These are phyloP conservation scores for Prunus kanzakura DNA, from an alignment of 306 rosid species.

Conservation along the genomic window DNA sequence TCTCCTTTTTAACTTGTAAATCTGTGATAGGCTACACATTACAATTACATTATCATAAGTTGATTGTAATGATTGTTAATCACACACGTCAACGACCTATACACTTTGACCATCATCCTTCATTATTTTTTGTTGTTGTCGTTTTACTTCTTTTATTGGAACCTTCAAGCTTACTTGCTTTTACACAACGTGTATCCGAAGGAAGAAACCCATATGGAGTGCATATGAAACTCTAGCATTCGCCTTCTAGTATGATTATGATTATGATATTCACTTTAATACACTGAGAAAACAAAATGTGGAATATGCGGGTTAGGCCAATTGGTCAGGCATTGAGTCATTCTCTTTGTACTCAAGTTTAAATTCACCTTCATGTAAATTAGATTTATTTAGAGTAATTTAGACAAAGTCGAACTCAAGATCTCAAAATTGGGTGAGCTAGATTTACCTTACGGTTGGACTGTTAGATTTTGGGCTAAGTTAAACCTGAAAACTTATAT, in stretches of 20 bases:
- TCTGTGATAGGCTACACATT: neutral
- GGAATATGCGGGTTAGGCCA: fast-evolving
- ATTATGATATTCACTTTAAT: too few species aligned
- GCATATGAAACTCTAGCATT: neutral
- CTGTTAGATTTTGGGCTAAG: too few species aligned
- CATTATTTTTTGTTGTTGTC: neutral
- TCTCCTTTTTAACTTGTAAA: too few species aligned
- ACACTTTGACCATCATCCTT: neutral
- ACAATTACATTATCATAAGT: neutral
- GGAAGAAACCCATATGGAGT: neutral
- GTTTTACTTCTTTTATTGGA: neutral
- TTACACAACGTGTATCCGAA: slow-evolving; percentile 1
- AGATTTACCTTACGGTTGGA: too few species aligned
- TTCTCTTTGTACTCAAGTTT: too few species aligned
- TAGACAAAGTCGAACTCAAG: fast-evolving
- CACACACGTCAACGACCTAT: neutral
- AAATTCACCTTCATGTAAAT: too few species aligned
- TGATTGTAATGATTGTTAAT: neutral
- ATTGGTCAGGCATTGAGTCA: too few species aligned
- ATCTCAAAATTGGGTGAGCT: too few species aligned
- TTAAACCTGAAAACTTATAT: too few species aligned
- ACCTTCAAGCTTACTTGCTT: neutral
- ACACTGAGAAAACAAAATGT: fast-evolving
- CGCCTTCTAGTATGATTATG: too few species aligned
- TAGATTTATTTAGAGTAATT: too few species aligned